Base-by-base conservation (phyloP, 2,329 filamentous ascomycete species). In the Pestalotiopsis sp. region DNA sequence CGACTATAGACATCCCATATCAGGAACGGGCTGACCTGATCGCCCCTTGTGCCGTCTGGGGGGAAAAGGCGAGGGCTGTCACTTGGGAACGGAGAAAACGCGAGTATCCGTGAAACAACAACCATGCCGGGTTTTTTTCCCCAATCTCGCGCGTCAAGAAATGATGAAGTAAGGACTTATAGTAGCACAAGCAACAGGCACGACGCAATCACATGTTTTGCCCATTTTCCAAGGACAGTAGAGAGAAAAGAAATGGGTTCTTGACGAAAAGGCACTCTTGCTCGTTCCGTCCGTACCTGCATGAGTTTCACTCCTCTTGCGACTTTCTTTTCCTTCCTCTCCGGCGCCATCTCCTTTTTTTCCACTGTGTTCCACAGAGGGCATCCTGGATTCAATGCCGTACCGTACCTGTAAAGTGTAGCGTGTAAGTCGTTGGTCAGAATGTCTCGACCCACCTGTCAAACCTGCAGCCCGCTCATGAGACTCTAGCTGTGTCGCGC, bases 391-490 rank as follows among this genome's bases (percentile, higher is more conserved):
- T 20, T 27, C 25, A 13, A 58, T 12, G 9, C 20, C 12, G 1
- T 58, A 5, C 57, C 1, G 27, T 23, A 36, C 57, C 57, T 59
- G 23, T 14, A 27, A 59, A 59, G 6, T 2, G 52, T 20, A 20
- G 11, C 7, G 14, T 20, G 7, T 20, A 27, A 62, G 25, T 62
- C 31, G 17, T 62, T 62, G n/a, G 59, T 20, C 3, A 23, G 45
- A 52, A 52, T 39, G 27, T 62, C n/a, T 59, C 23, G 59, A 27
- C 36, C 59, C 59, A 62, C 31, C 59, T 62, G 59, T 62, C 59
- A 62, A 39, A 62, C 31, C 13, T 62, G 59, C 59, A 36, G 58
- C 58, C 59, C 25, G n/a, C 59, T 39, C 14, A 12, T 20, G 36
- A 36, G 59, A 27, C 59, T 39, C 14, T 27, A 13, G 7, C 59